Conservation (phyloP, 352 stramenopile species). For the Phytophthora citricola region DNA sequence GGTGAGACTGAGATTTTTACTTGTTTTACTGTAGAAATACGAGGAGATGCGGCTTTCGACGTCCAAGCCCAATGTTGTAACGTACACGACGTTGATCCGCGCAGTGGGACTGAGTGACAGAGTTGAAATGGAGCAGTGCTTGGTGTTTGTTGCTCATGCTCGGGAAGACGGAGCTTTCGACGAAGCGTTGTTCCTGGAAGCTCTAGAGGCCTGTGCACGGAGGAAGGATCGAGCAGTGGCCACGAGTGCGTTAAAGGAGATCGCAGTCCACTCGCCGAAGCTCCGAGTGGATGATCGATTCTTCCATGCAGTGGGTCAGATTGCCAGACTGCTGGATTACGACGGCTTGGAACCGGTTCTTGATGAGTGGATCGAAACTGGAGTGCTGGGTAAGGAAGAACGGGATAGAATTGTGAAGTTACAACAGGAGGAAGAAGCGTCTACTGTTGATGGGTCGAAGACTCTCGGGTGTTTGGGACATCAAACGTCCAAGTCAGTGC, state of each 20-base stretch:
- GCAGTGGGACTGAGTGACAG: slow-evolving; percentile 49
- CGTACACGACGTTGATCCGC: slow-evolving; percentile 75
- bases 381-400: slow-evolving; percentile 48
- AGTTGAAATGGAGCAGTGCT: slow-evolving; percentile 43
- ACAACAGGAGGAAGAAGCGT: slow-evolving; percentile 21
- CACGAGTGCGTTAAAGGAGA: slow-evolving; percentile 42
- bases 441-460: slow-evolving; percentile 39
- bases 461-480: slow-evolving; percentile 63
- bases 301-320: slow-evolving; percentile 47
- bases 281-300: slow-evolving; percentile 57
- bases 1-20: background rate
- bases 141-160: slow-evolving; percentile 58
- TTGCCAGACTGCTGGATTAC: slow-evolving; percentile 41
- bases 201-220: slow-evolving; percentile 57
- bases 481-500: slow-evolving; percentile 70
- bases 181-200: slow-evolving; percentile 66
- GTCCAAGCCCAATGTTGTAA: slow-evolving; percentile 78
- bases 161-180: slow-evolving; percentile 63
- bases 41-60: slow-evolving; percentile 66
- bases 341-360: slow-evolving; percentile 38
- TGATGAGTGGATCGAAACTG: slow-evolving; percentile 43
- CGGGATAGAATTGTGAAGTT: slow-evolving; percentile 25
- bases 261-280: slow-evolving; percentile 38
- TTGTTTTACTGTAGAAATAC: slow-evolving; percentile 47
- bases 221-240: slow-evolving; percentile 48